phyloP scores from a whole-genome alignment of 2,329 filamentous ascomycete species.

The Diaporthe citrichinensis region DNA sequence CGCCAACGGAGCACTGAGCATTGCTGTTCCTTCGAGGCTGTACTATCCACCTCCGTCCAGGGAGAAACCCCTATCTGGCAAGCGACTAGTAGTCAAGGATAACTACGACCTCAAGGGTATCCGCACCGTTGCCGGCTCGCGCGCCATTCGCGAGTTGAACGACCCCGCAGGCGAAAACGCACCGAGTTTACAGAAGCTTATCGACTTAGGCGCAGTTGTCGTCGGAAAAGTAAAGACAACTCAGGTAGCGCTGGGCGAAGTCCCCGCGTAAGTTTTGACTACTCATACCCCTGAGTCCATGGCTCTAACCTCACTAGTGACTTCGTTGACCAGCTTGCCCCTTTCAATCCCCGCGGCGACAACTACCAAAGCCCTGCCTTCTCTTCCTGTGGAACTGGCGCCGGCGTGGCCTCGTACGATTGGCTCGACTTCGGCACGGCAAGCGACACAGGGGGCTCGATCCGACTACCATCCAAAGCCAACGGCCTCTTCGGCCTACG shows the following conservation, averaged over 20 bases:
- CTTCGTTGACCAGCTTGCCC: conserved; percentile 6
- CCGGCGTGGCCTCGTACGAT: conserved; percentile 8
- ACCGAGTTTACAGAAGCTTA: conserved; percentile 2
- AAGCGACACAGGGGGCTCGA: conserved; percentile 9
- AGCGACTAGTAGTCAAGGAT: conserved; percentile 4
- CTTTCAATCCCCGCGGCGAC: conserved; percentile 7
- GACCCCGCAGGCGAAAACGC: background rate
- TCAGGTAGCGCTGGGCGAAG: background rate
- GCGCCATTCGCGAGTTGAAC: background rate
- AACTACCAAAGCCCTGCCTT: conserved; percentile 16
- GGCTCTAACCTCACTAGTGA: background rate
- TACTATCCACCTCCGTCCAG: background rate
- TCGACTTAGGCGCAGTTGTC: conserved; percentile 14
- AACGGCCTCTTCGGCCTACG: conserved; percentile 1
- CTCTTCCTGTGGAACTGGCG: conserved; percentile 9
- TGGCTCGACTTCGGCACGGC: conserved; percentile 16
- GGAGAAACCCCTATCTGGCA: background rate
- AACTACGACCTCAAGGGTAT: conserved; percentile 4
- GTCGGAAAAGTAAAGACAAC: conserved; percentile 9
- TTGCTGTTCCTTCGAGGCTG: conserved; percentile 8
- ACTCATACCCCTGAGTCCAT: background rate
- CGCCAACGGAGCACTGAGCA: conserved; percentile 10
- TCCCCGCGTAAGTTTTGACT: background rate
- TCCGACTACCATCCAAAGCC: conserved; percentile 1
- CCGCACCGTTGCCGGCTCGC: conserved; percentile 6